phyloP scores from a whole-genome alignment of 2,329 filamentous ascomycete species.

The Diaporthe sp. region DNA sequence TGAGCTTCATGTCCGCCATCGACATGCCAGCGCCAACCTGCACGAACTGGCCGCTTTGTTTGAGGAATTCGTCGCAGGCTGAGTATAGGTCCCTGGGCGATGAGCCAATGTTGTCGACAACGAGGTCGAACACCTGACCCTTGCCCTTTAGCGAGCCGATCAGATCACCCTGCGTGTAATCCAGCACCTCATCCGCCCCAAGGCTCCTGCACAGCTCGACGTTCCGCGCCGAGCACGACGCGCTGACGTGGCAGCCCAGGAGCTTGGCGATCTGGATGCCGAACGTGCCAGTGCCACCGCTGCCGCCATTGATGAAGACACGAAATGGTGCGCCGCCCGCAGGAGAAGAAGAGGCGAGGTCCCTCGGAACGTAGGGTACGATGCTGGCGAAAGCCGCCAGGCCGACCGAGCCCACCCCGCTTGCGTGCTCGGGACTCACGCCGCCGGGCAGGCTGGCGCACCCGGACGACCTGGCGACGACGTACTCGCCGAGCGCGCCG shows the following conservation, averaged over 20 bases:
- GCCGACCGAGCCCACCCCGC: conserved; percentile 57
- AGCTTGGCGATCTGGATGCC: conserved; percentile 74
- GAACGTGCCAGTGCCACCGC: conserved; percentile 70
- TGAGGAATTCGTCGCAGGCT: conserved; percentile 62
- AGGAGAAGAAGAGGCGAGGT: conserved; percentile 43
- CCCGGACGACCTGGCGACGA: conserved; percentile 42
- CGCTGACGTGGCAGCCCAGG: conserved; percentile 69
- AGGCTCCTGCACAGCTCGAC: conserved; percentile 66
- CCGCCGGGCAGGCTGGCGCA: conserved; percentile 56
- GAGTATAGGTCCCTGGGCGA: conserved; percentile 63
- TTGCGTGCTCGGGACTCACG: conserved; percentile 55
- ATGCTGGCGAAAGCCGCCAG: conserved; percentile 61
- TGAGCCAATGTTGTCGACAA: conserved; percentile 69
- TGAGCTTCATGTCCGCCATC: conserved; percentile 37
- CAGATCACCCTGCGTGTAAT: conserved; percentile 67
- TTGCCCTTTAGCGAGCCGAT: conserved; percentile 57
- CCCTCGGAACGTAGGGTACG: conserved; percentile 59
- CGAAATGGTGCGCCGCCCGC: conserved; percentile 44
- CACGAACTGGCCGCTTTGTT: conserved; percentile 61
- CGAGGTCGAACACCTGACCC: conserved; percentile 62
- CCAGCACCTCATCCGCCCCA: conserved; percentile 73
- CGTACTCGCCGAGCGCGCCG: conserved; percentile 55
- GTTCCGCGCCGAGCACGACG: conserved; percentile 70
- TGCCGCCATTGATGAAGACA: conserved; percentile 75
- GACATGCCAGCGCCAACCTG: conserved; percentile 60